phyloP scores from a whole-genome alignment of 1,139 yeast genomes.

The Arxiozyma telluris region DNA sequence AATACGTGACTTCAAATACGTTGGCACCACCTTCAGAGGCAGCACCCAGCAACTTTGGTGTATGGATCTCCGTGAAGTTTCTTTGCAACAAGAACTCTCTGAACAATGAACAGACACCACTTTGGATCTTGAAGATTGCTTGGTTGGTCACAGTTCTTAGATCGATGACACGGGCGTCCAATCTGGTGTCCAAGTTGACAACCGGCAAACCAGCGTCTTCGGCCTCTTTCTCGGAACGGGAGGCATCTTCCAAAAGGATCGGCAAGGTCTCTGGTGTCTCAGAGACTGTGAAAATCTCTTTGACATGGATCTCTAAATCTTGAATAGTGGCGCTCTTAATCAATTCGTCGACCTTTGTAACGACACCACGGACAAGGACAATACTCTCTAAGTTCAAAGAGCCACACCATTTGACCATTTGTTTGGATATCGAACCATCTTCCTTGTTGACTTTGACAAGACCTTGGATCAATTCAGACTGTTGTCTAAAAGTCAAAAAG shows the following conservation, averaged over 20 bases:
- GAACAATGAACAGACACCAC: slow-evolving; percentile 81
- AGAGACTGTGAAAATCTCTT: slow-evolving; percentile 64
- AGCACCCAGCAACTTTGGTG: slow-evolving; percentile 91
- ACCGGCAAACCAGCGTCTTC: slow-evolving; percentile 86
- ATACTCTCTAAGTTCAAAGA: slow-evolving; percentile 79
- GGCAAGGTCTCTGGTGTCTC: slow-evolving; percentile 93
- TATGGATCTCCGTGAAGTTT: slow-evolving; percentile 82
- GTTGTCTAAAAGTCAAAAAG: slow-evolving; percentile 87
- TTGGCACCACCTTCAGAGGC: slow-evolving; percentile 98
- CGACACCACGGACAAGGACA: slow-evolving; percentile 81
- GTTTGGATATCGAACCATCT: slow-evolving; percentile 70
- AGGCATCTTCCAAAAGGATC: slow-evolving; percentile 89
- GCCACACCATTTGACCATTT: slow-evolving; percentile 95
- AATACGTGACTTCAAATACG: slow-evolving; percentile 87
- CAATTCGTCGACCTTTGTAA: slow-evolving; percentile 75
- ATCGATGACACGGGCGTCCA: slow-evolving; percentile 91
- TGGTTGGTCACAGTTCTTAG: slow-evolving; percentile 95
- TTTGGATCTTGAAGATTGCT: slow-evolving; percentile 89
- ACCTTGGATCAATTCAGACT: slow-evolving; percentile 72
- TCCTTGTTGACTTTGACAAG: slow-evolving; percentile 51
- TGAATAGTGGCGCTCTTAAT: slow-evolving; percentile 88
- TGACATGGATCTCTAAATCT: slow-evolving; percentile 75
- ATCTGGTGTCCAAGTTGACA: slow-evolving; percentile 91
- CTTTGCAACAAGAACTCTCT: slow-evolving; percentile 68
- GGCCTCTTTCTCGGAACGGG: slow-evolving; percentile 91